phyloP scores from a whole-genome alignment of 148 eudicot genomes.

The Cornus kousa region DNA sequence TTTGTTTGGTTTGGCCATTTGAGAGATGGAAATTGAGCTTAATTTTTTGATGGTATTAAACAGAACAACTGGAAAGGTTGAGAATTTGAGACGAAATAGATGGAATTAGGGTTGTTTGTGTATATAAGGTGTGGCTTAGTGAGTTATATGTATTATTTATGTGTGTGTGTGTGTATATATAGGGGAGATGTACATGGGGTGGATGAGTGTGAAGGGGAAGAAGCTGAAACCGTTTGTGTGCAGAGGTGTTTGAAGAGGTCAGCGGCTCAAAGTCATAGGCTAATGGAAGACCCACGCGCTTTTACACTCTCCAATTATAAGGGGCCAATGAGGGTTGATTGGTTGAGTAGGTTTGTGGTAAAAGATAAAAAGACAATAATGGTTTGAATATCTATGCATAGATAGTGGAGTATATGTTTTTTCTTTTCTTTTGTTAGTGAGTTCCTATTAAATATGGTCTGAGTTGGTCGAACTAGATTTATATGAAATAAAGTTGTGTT shows the following conservation, averaged over 20 bases:
- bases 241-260: not conserved
- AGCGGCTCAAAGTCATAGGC: not conserved
- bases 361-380: no score
- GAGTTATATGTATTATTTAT: no score
- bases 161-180: not conserved
- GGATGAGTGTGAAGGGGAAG: not conserved
- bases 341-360: no score
- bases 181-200: not conserved
- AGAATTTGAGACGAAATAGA: not conserved
- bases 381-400: no score
- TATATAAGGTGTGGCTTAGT: no score
- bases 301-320: no score
- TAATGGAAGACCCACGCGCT: not conserved
- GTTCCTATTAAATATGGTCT: no score
- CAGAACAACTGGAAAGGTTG: not conserved
- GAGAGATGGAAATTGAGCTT: not conserved
- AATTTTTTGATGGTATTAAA: not conserved
- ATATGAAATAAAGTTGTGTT: no score
- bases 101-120: not conserved
- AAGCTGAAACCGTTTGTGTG: not conserved
- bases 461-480: no score
- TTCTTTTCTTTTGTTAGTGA: no score
- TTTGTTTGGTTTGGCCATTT: not conserved
- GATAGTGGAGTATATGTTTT: no score
- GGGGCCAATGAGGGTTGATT: no score